Evolutionary conservation across 495 filamentous ascomycete genomes (phyloP).

Genomic region (Penicillium coffeae): DNA sequence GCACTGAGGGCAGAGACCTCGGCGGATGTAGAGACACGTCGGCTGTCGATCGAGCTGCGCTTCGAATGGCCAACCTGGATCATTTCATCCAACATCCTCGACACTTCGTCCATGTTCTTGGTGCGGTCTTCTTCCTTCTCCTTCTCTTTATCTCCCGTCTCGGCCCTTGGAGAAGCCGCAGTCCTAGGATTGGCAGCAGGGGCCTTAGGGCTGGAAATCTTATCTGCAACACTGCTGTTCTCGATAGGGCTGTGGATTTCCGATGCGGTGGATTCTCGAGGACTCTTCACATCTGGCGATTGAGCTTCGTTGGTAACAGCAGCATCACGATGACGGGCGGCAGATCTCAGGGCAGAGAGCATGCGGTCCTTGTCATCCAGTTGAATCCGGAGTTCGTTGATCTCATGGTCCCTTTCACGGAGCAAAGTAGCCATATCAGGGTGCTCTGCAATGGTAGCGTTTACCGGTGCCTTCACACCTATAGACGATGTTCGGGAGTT

Average conservation of each 20-base stretch:
- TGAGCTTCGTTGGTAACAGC: slow-evolving; percentile 49
- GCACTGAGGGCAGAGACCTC: slow-evolving; percentile 26
- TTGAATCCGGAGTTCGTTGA: slow-evolving; percentile 80
- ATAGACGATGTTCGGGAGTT: slow-evolving; percentile 73
- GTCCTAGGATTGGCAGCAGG: slow-evolving; percentile 12
- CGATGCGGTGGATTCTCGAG: slow-evolving; percentile 29
- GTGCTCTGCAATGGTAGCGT: slow-evolving; percentile 59
- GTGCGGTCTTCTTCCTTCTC: slow-evolving; percentile 47
- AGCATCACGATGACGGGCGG: slow-evolving; percentile 85
- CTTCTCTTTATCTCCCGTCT: slow-evolving; percentile 10
- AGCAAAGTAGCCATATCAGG: slow-evolving; percentile 63
- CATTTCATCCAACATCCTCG: slow-evolving; percentile 88
- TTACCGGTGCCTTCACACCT: slow-evolving; percentile 51
- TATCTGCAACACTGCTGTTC: slow-evolving; percentile 12
- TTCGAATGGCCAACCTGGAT: slow-evolving; percentile 67
- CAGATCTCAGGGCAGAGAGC: slow-evolving; percentile 82
- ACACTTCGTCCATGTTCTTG: slow-evolving; percentile 83
- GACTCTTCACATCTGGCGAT: slow-evolving; percentile 30
- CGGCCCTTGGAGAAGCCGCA: slow-evolving; percentile 11
- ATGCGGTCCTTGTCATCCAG: slow-evolving; percentile 96
- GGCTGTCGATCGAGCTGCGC: slow-evolving; percentile 38
- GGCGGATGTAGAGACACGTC: slow-evolving; percentile 32
- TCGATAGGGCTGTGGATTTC: slow-evolving; percentile 26
- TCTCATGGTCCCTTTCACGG: slow-evolving; percentile 90
- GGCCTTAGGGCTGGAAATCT: slow-evolving; percentile 17